Percentiles rank a stretch among this genome's conserved stretches.
phyloP scores from a whole-genome alignment of 768 basidiomycete species.

The Tulasnella sp. region DNA sequence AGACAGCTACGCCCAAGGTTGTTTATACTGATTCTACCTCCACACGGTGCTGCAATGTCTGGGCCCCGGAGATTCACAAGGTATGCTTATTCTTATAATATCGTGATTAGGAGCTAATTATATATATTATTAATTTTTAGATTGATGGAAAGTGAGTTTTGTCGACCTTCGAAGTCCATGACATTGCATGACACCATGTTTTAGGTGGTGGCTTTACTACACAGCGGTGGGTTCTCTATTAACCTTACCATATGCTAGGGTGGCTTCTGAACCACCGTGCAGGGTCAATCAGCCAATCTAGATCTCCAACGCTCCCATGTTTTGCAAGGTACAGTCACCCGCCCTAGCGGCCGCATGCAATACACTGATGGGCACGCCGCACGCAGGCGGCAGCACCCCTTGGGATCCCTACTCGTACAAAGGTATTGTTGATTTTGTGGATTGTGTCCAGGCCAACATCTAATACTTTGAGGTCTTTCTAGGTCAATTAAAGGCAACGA shows the following conservation, averaged over 20 bases:
- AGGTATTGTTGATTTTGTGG: neutral
- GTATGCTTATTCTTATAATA: neutral
- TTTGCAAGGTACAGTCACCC: neutral
- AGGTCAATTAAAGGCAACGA: conserved; percentile 8
- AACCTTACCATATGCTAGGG: neutral
- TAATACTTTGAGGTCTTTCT: neutral
- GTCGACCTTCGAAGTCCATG: neutral
- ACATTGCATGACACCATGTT: neutral
- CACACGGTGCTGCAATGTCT: neutral
- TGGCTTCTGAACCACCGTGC: neutral
- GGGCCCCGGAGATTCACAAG: neutral
- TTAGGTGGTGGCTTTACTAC: neutral
- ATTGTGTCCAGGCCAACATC: neutral
- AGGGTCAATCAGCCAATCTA: neutral
- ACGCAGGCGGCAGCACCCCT: neutral
- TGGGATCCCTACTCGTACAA: neutral
- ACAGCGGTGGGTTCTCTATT: neutral
- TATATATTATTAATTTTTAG: neutral
- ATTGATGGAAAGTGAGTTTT: neutral
- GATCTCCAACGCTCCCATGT: neutral
- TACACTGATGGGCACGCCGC: neutral
- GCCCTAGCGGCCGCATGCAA: neutral
- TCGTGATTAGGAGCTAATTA: neutral
- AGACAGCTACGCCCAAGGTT: neutral
- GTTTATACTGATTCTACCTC: conserved; percentile 1